Base-by-base conservation (phyloP, 2,329 filamentous ascomycete species). In the Mycosphaerella sp. region DNA sequence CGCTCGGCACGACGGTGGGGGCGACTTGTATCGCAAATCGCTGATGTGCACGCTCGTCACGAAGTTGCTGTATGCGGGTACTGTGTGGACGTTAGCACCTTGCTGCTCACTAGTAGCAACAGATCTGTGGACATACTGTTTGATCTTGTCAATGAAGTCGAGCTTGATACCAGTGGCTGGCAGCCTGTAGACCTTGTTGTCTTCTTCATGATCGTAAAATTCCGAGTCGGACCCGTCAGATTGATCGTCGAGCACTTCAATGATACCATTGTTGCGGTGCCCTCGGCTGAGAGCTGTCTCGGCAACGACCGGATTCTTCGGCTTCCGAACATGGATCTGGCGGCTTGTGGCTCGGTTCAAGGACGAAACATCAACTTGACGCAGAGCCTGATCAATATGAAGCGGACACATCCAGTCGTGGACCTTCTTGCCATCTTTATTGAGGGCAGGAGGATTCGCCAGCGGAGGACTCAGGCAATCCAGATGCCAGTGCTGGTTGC, bases 401-500 rank as follows among this genome's bases (percentile, higher is more conserved):
- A 87, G 83, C 47, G 92, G 92, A 67, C 93, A 98, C 71, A 84
- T 86, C 89, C 90, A 98, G 52, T 84, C 86, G 65, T 77, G 75
- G 45, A 85, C 83, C 48, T 85, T 77, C 48, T 76, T 76, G 60
- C 76, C 76, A 48, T 78, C 67, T 60, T 68, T 53, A 59, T 68
- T 69, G 55, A 75, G 73, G 51, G 83, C 79, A 9, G 91, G 91
- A 39, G 89, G 87, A 52, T 87, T 83, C 34, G 90, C 83, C 66
- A 91, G 74, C 34, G 92, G 91, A 29, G 89, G 88, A 67, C 95
- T 85, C 12, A 95, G 76, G 72, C 93, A 98, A 71, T 97, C 92
- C 48, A 95, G 77, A 73, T 98, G 93, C 87, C 91, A 98, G 66
- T 85, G 80, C 34, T 89, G 79, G 10, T 81, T 78, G 72, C 92